Conservation (phyloP, 2,329 filamentous ascomycete species). For the Diaporthe destruens region DNA sequence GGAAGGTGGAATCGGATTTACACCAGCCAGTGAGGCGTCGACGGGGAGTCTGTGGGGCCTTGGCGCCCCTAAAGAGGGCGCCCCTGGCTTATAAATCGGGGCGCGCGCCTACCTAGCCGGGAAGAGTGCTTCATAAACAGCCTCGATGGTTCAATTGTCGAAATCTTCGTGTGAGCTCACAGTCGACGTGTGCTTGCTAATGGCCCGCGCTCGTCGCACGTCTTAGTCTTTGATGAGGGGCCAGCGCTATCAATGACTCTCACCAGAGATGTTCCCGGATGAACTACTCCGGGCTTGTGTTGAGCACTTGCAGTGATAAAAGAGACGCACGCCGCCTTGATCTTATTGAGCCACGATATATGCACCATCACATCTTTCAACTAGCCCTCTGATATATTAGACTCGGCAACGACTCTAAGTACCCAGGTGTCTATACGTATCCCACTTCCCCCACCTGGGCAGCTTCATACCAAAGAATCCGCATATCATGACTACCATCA, state of each 20-base stretch:
- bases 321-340: background rate
- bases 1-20: constrained; percentile 23
- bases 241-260: constrained; percentile 14
- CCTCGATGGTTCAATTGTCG: background rate
- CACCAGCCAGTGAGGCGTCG: constrained; percentile 10
- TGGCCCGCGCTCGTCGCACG: background rate
- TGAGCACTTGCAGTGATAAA: constrained; percentile 20
- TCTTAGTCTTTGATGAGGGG: constrained; percentile 11
- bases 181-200: background rate
- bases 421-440: no score
- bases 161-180: background rate
- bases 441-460: no score
- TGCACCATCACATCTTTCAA: background rate
- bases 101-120: constrained; percentile 28
- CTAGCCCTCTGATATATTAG: background rate
- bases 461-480: background rate
- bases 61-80: constrained; percentile 20
- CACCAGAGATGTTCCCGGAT: constrained; percentile 9
- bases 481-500: constrained; percentile 45
- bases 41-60: constrained; percentile 11
- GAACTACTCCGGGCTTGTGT: no score
- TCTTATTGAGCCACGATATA: background rate
- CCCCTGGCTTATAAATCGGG: constrained; percentile 23
- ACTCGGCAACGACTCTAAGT: no score
- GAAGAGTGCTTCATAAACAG: constrained; percentile 8